These are phyloP conservation scores for Ambispora gerdemannii DNA, from an alignment of 192 early-diverging fungal genomes.

Conservation along the genomic window DNA sequence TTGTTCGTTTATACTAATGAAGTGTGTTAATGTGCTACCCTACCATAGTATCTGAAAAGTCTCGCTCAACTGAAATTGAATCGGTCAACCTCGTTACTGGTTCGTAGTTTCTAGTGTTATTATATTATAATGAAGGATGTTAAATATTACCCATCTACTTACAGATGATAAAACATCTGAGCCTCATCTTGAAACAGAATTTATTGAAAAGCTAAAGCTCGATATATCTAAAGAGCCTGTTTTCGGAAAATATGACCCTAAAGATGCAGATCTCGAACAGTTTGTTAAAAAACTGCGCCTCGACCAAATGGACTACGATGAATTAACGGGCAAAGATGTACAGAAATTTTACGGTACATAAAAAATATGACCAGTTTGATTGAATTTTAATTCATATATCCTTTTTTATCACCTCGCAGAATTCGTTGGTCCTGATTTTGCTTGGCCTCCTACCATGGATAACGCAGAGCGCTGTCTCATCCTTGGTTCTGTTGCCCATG, in stretches of 20 bases:
- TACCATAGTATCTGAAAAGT: no score
- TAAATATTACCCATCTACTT: no score
- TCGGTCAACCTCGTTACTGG: no score
- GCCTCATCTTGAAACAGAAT: no score
- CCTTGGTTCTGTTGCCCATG: neutral
- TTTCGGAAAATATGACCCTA: conserved; percentile 2
- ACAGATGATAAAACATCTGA: no score
- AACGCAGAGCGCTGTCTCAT: neutral
- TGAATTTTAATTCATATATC: neutral
- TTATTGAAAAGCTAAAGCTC: no score
- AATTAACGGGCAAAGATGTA: neutral
- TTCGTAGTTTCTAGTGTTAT: no score
- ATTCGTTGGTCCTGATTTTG: conserved; percentile 16
- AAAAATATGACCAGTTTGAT: neutral
- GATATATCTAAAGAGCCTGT: no score
- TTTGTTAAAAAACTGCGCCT: conserved; percentile 10
- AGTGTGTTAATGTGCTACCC: no score
- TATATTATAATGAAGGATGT: no score
- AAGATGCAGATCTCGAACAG: conserved; percentile 12
- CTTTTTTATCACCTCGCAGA: conserved; percentile 12
- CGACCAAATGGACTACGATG: neutral
- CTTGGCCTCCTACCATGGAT: neutral
- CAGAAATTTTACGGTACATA: conserved; percentile 24
- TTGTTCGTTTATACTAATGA: no score
- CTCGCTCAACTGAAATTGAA: no score